Evolutionary conservation across 2,329 filamentous ascomycete species (phyloP).

Genomic region (Colletotrichum chlorophyti): DNA sequence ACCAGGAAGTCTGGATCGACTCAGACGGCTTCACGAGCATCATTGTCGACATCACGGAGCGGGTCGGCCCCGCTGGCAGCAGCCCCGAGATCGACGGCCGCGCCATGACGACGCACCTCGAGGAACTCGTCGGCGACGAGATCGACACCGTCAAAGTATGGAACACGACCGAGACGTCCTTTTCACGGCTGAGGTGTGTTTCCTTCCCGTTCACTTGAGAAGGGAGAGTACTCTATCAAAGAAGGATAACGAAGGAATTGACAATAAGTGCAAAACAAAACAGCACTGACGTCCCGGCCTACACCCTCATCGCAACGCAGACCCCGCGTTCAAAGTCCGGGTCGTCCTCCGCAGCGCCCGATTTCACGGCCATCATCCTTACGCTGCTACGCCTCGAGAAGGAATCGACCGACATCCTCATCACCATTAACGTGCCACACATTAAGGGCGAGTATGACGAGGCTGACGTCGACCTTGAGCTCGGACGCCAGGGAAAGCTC

Average conservation of each 20-base stretch:
- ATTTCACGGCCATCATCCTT: slow-evolving; percentile 79
- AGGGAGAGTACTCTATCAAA: too few relatives aligned
- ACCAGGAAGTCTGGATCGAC: slow-evolving; percentile 93
- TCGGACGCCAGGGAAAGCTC: slow-evolving; percentile 70
- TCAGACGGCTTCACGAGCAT: slow-evolving; percentile 83
- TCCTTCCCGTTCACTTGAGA: not conserved
- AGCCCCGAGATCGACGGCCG: slow-evolving; percentile 70
- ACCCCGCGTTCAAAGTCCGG: slow-evolving; percentile 44
- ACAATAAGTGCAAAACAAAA: not conserved
- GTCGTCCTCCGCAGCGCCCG: slow-evolving; percentile 49
- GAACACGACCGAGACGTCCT: slow-evolving; percentile 67
- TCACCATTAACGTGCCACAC: slow-evolving; percentile 89
- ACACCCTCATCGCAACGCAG: slow-evolving; percentile 74
- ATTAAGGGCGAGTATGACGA: slow-evolving; percentile 76
- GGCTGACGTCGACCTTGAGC: slow-evolving; percentile 72
- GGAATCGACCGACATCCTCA: slow-evolving; percentile 79
- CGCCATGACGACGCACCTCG: slow-evolving; percentile 72
- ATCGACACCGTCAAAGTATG: slow-evolving; percentile 70
- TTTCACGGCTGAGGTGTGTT: slow-evolving; percentile 62
- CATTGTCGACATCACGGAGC: slow-evolving; percentile 90
- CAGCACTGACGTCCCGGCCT: slow-evolving; percentile 63
- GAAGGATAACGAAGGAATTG: slow-evolving; percentile 21
- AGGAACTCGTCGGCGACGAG: slow-evolving; percentile 72
- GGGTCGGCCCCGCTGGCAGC: slow-evolving; percentile 64
- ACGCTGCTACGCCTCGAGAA: slow-evolving; percentile 78